Conservation (phyloP, 495 filamentous ascomycete species). For the Penicillium odoratum region DNA sequence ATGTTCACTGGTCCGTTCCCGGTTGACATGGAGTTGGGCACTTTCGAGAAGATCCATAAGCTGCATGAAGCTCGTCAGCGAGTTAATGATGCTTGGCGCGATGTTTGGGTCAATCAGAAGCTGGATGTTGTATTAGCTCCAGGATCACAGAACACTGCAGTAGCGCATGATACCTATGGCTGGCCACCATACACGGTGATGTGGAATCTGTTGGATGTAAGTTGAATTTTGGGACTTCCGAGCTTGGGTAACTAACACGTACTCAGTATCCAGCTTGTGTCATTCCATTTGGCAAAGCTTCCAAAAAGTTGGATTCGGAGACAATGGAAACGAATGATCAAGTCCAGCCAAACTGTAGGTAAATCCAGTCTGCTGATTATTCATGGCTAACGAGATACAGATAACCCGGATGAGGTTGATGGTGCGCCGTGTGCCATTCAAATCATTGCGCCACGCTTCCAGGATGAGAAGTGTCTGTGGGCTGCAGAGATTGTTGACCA, state of each 20-base stretch:
- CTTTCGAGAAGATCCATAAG: slow-evolving; percentile 19
- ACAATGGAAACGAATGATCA: slow-evolving; percentile 22
- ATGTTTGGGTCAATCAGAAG: slow-evolving; percentile 26
- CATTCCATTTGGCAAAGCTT: slow-evolving; percentile 34
- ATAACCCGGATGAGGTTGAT: slow-evolving; percentile 34
- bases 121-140: slow-evolving; percentile 50
- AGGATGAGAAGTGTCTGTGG: slow-evolving; percentile 46
- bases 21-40: slow-evolving; percentile 24
- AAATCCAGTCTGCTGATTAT: not conserved
- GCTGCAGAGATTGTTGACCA: slow-evolving; percentile 36
- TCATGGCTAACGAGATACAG: slow-evolving; percentile 17
- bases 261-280: slow-evolving; percentile 37
- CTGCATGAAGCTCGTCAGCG: slow-evolving; percentile 19
- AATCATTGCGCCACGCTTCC: slow-evolving; percentile 38
- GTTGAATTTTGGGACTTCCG: slow-evolving; percentile 12
- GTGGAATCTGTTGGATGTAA: slow-evolving; percentile 54
- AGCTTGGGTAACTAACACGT: not conserved
- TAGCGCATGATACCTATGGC: slow-evolving; percentile 49
- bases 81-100: slow-evolving; percentile 24
- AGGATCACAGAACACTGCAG: slow-evolving; percentile 47
- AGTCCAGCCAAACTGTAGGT: slow-evolving; percentile 40
- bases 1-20: slow-evolving; percentile 27
- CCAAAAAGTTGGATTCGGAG: slow-evolving; percentile 37
- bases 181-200: slow-evolving; percentile 48
- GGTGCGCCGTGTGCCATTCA: slow-evolving; percentile 43